Conservation (phyloP, 495 filamentous ascomycete species). For the Penicillium tannophilum region DNA sequence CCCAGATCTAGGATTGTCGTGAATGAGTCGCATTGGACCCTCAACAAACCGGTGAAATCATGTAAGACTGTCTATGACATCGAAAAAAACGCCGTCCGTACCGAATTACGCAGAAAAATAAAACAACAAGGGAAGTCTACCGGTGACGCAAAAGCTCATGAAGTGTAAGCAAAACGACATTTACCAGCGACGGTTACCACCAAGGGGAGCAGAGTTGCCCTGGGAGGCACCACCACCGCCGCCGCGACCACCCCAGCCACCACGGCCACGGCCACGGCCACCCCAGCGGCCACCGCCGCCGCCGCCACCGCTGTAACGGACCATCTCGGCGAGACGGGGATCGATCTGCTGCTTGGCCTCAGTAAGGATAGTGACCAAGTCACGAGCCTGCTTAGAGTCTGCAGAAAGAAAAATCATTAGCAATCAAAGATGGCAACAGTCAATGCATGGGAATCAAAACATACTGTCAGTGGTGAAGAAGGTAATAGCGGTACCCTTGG, state of each 20-base stretch:
- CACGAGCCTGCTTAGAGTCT: conserved; percentile 97
- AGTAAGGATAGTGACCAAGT: conserved; percentile 86
- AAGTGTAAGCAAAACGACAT: conserved; percentile 25
- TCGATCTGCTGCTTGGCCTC: conserved; percentile 99
- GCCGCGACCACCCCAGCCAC: conserved; percentile 58
- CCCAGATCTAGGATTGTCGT: conserved; percentile 19
- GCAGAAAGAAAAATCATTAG: conserved; percentile 18
- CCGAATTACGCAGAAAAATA: conserved; percentile 41
- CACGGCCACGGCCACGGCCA: conserved; percentile 62
- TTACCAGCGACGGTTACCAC: conserved; percentile 65
- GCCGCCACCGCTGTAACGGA: conserved; percentile 86
- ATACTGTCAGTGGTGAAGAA: conserved; percentile 98
- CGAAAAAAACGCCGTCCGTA: conserved; percentile 47
- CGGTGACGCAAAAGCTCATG: conserved; percentile 31
- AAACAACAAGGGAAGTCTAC: conserved; percentile 40
- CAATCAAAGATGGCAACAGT: conserved; percentile 31
- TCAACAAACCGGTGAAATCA: conserved; percentile 27
- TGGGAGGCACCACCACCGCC: conserved; percentile 54
- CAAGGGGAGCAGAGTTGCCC: conserved; percentile 65
- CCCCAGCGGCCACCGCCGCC: conserved; percentile 71
- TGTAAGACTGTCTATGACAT: conserved; percentile 49
- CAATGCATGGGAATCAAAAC: conserved; percentile 37
- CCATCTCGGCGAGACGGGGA: conserved; percentile 93
- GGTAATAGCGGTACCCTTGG: conserved; percentile 86
- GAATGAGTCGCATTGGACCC: conserved; percentile 10